phyloP scores from a whole-genome alignment of 2,329 filamentous ascomycete genomes.

The Fusarium verticillioides region DNA sequence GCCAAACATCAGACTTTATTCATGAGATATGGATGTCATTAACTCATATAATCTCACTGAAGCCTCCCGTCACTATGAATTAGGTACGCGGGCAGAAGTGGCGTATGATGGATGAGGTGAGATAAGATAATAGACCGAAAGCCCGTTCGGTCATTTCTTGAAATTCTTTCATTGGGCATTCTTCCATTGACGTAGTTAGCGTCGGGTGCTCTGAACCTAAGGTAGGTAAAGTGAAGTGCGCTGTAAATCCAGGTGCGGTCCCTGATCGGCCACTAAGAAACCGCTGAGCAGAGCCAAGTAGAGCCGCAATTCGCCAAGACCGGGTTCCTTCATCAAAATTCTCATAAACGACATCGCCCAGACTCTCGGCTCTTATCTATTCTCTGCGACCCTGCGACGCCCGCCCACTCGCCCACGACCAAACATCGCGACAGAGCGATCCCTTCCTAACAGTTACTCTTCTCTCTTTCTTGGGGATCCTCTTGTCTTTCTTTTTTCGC shows the following conservation, averaged over 20 bases:
- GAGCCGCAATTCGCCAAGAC: slow-evolving; percentile 33
- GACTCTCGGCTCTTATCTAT: slow-evolving; percentile 23
- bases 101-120: not conserved
- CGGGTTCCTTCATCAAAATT: slow-evolving; percentile 30
- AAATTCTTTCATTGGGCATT: slow-evolving; percentile 24
- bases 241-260: slow-evolving; percentile 6
- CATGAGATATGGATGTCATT: not conserved
- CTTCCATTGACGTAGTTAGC: slow-evolving; percentile 2
- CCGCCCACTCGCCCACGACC: slow-evolving; percentile 4
- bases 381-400: slow-evolving; percentile 30
- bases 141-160: not conserved
- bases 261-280: slow-evolving; percentile 25
- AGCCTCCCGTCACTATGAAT: not conserved
- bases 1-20: not conserved
- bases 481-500: slow-evolving; percentile 6
- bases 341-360: slow-evolving; percentile 33
- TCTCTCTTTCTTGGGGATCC: slow-evolving; percentile 20
- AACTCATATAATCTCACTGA: slow-evolving; percentile 1
- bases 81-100: not conserved
- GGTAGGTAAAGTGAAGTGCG: not conserved
- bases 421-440: slow-evolving; percentile 18
- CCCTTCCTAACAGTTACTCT: not conserved
- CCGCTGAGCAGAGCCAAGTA: slow-evolving; percentile 25
- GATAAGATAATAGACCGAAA: slow-evolving; percentile 15
- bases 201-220: not conserved